Percentiles rank a stretch among this genome's conserved stretches.
Evolutionary conservation across 441 rosid species (phyloP).

Genomic region (Omphalea diandra): DNA sequence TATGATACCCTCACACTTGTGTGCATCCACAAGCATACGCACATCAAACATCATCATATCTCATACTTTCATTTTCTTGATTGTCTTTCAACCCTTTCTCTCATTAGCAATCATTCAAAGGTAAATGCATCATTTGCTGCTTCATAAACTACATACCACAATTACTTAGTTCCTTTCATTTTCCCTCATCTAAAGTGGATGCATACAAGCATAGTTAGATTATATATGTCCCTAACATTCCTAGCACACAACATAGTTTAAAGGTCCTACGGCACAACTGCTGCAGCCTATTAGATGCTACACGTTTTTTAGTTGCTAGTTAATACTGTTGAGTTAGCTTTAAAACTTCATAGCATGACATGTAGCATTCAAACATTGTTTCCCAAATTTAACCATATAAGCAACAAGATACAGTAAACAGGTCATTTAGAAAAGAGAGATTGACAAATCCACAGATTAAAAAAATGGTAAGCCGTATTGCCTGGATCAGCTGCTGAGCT

Average conservation of each 20-base stretch:
- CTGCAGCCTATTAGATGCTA: background rate
- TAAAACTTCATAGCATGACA: background rate
- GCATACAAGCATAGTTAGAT: background rate
- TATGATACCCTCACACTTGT: too few relatives aligned
- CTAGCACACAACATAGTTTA: background rate
- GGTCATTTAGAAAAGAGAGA: background rate
- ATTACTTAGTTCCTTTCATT: background rate
- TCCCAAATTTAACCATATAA: background rate
- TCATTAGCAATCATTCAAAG: too few relatives aligned
- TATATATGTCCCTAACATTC: background rate
- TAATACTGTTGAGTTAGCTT: background rate
- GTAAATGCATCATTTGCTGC: too few relatives aligned
- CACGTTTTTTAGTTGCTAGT: background rate
- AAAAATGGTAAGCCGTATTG: slow-evolving; percentile 23
- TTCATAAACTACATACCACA: too few relatives aligned
- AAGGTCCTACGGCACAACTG: background rate
- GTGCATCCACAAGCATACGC: too few relatives aligned
- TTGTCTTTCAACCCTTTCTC: too few relatives aligned
- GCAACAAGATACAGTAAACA: background rate
- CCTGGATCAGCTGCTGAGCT: slow-evolving; percentile 98
- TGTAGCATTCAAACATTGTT: too few relatives aligned
- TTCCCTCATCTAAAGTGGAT: background rate
- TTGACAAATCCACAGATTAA: background rate
- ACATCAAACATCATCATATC: too few relatives aligned
- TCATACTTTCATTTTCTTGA: too few relatives aligned